Base-by-base conservation (phyloP, 1,284 basidiomycete species). In the Ganoderma sp. region DNA sequence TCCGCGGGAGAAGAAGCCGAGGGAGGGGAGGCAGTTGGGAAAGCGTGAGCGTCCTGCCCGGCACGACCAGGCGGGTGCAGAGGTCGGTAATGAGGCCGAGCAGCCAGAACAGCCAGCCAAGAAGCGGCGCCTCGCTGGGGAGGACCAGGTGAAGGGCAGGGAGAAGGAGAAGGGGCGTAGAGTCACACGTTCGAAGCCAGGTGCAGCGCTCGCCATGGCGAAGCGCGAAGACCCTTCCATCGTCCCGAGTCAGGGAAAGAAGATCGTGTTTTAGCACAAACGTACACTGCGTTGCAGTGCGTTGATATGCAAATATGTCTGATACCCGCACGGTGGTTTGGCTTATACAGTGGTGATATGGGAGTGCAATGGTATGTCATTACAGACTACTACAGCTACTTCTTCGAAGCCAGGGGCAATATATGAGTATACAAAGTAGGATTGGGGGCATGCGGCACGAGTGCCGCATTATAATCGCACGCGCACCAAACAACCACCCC, bases 191-290 rank as follows among this genome's bases (percentile, higher is more conserved):
- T 85, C 90, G 8, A 91, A 88, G 78, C 96, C 97, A 32, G 97
- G 97, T 66, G 97, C 96, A 5, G 96, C 95, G 5, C 85, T 98
- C 28, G 96, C 96, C 0, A 87, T 88, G 68, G 97, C 97, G 22
- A 91, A 92, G 78, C 87, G 97, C 65, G 94, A 95, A 79, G 92
- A 90, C 68, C 90, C 89, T 22, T 93, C 90, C 1, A 97, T 99
- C 75, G 85, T 98, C 7, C 90, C 91, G 39, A 83, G 85, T 71
- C 84, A 88, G 74, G 94, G 94, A n/a, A 88, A 89, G 78, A 98
- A 96, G 82, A 92, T 93, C 67, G 89, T 87, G 37, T 99, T 98
- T 77, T 78, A 77, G 64, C 68, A 66, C 25, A 41, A 32, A 32
- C 32, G 32, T 32, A 32, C 32, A 32, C 32, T 69, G 65, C 25